phyloP scores from a whole-genome alignment of 129 eudicot genomes.

The Silybum marianum region DNA sequence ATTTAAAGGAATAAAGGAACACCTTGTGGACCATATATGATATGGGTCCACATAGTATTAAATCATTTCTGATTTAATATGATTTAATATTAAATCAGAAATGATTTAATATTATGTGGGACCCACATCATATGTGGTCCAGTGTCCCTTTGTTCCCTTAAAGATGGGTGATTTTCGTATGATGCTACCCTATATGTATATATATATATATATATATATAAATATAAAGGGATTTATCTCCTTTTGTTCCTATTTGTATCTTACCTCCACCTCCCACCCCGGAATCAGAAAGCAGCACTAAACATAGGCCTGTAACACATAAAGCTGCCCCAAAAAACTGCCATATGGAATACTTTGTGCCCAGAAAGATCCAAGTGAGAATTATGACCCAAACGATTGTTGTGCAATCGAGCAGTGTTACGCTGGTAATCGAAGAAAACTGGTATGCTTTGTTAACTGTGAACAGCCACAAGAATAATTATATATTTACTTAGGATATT shows the following conservation, averaged over 20 bases:
- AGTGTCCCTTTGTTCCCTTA: no score
- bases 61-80: no score
- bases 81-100: no score
- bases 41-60: no score
- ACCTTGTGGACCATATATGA: no score
- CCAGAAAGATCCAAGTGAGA: constrained; percentile 58
- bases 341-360: constrained; percentile 51
- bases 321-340: constrained; percentile 57
- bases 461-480: neutral
- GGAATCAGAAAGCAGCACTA: constrained; percentile 56
- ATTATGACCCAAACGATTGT: constrained; percentile 62
- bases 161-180: no score
- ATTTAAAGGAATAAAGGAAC: no score
- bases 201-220: no score
- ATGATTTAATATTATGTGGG: no score
- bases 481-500: neutral
- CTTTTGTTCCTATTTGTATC: neutral
- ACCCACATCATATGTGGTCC: no score
- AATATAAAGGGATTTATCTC: neutral
- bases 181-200: no score
- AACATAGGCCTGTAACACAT: constrained; percentile 53
- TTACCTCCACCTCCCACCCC: constrained; percentile 59
- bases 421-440: constrained; percentile 70
- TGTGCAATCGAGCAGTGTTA: constrained; percentile 63
- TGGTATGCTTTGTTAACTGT: constrained; percentile 65